Conservation (phyloP, 1,284 basidiomycete species). For the Ceratobasidium sp. region DNA sequence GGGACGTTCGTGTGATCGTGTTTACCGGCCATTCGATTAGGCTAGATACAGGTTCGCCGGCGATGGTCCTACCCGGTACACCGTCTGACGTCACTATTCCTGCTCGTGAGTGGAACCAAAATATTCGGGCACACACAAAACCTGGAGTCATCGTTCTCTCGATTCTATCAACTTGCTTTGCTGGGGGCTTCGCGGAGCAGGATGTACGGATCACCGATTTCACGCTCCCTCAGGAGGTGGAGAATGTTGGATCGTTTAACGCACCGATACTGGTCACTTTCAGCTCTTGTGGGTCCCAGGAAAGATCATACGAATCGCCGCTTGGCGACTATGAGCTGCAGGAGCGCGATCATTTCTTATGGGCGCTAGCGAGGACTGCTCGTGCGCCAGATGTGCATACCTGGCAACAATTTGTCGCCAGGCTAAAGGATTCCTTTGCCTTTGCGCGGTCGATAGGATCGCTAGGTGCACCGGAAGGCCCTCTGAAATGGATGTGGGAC, state of each 20-base stretch:
- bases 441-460: neutral
- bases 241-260: neutral
- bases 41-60: too few species aligned
- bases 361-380: slow-evolving; percentile 18
- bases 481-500: neutral
- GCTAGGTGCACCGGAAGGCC: neutral
- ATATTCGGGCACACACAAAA: slow-evolving; percentile 2
- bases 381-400: neutral
- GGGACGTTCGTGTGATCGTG: slow-evolving; percentile 35
- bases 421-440: neutral
- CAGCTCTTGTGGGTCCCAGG: neutral
- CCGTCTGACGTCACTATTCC: neutral
- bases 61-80: neutral
- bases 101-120: slow-evolving; percentile 3
- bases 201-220: slow-evolving; percentile 16
- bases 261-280: slow-evolving; percentile 36
- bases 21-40: slow-evolving; percentile 23
- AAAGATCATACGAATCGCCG: slow-evolving; percentile 25
- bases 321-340: neutral
- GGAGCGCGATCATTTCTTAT: slow-evolving; percentile 11
- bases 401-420: neutral
- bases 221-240: neutral
- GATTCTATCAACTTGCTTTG: slow-evolving; percentile 28
- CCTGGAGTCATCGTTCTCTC: slow-evolving; percentile 39
- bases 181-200: slow-evolving; percentile 28